Base-by-base conservation (phyloP, 768 basidiomycete genomes). In the Agaricus blazei region DNA sequence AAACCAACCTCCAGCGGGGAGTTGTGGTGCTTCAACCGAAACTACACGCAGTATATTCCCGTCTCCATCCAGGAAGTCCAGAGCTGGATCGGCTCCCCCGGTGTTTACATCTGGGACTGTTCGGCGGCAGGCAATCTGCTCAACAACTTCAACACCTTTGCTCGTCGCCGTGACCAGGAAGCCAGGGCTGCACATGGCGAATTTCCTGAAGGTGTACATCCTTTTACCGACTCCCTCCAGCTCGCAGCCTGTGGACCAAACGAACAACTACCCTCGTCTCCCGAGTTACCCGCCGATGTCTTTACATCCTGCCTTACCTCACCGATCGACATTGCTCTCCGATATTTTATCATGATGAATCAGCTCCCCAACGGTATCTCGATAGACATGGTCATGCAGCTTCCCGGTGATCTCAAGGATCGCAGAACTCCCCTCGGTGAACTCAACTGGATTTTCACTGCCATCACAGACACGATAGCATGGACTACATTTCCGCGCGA, bases 371-470 rank as follows among this genome's bases (percentile, higher is more conserved):
- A 83, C 61, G 84, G 85, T 56, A 81, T 90, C 64, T 87, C 85
- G 8, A 78, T 87, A 28, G 93, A 98, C 64, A 90, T 93, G 89
- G 87, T 95, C 34, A 84, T 90, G 79, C 90, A 94, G 67, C 82
- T 99, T 11, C 97, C 97, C 0, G 97, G 97, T 8, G 95, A 98
- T 66, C 81, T 98, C 57, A 97, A 96, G 70, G 97, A 99, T 65
- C 82, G 97, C 19, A 83, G 95, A 26, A 98, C 97, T 0, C 95
- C 97, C 1, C 76, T 99, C 0, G 97, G 97, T 49, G 97, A 99
- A 71, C 81, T 99, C n/a, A 97, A 96, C 67, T 99, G 97, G 97
- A 98, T 98, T 59, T 98, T 98, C 72, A 98, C 94, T 1, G 93
- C 96, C 34, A 91, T 99, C 54, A 98, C 97, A 14, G 97, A 99